Percentiles rank a stretch among this genome's conserved stretches.
Evolutionary conservation across 2,329 filamentous ascomycete genomes (phyloP).

Genomic region (Coniochaeta prunicola): DNA sequence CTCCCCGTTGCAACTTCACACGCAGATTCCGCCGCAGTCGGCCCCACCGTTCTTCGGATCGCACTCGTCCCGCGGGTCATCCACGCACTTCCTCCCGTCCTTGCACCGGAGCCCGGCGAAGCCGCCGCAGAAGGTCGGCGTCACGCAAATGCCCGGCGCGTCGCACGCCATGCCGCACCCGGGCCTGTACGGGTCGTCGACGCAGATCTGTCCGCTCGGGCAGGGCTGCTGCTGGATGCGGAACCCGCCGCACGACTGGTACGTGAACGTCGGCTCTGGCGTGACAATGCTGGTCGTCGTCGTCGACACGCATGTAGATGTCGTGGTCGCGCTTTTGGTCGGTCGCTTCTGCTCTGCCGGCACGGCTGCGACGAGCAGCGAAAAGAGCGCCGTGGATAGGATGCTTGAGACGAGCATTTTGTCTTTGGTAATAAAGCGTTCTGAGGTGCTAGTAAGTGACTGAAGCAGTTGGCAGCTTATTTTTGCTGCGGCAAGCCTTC

Average conservation of each 20-base stretch:
- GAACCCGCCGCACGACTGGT: conserved; percentile 17
- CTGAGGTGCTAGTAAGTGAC: too few species aligned
- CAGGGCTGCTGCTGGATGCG: conserved; percentile 11
- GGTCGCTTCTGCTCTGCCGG: neutral
- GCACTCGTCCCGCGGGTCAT: conserved; percentile 29
- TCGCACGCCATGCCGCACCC: conserved; percentile 13
- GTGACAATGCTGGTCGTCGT: conserved; percentile 7
- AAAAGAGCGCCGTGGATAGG: neutral
- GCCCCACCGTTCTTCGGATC: conserved; percentile 23
- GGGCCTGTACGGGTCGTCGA: conserved; percentile 16
- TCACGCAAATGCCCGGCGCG: conserved; percentile 7
- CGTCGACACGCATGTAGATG: conserved; percentile 13
- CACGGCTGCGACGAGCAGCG: neutral
- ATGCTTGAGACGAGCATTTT: conserved; percentile 2
- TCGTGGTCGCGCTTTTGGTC: conserved; percentile 10
- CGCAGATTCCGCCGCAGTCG: conserved; percentile 33
- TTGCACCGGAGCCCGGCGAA: conserved; percentile 24
- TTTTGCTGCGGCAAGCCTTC: neutral
- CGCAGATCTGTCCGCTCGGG: conserved; percentile 13
- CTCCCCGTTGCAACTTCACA: conserved; percentile 3
- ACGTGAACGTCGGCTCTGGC: conserved; percentile 6
- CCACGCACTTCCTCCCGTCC: conserved; percentile 21
- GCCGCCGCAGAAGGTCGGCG: conserved; percentile 23
- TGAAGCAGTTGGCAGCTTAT: neutral
- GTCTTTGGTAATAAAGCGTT: too few species aligned